Base-by-base conservation (phyloP, 805 yeast species). In the Candida dajiaensis region DNA sequence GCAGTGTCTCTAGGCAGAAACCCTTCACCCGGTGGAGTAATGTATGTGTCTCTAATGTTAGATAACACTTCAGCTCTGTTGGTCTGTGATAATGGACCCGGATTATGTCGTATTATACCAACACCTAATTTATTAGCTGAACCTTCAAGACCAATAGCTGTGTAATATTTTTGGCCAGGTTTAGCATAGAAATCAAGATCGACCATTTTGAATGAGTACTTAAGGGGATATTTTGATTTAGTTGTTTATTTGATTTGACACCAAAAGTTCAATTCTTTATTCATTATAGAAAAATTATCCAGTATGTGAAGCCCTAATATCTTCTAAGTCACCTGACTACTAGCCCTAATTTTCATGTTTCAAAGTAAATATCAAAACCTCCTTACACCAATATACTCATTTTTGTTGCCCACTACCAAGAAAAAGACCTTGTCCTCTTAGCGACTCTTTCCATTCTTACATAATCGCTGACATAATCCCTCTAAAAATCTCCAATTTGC, bases 21-120 rank as follows among this genome's bases (percentile, higher is more conserved):
- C 1, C 99, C 99, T 67, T 94, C 97, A 2, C 99, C 99, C 1
- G 98, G 96, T 9, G 99, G 99, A 1, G 98, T 85, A 28, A 86
- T 73, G 61, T 92, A 94, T 0, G 99, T 94, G 64, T 94, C 96
- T 72, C 99, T 77, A 36, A 94, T 81, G 65, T 94, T 94, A n/a
- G 96, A 71, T 29, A 94, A 71, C 1, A 94, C 85, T 48, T 76
- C 77, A 0, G 96, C 95, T 35, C 80, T 68, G 57, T 87, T 85
- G 1, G 67, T 57, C 5, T 69, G 67, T 0, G 81, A 66, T 20
- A 81, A 67, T 21, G 71, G 76, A 4, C 94, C 94, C 20, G 71
- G 47, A 8, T 73, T 72, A 54, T 94, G 99, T 56, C 77, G 81
- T 45, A 94, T 83, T 16, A 94, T 76, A 1, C 99, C 99, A 1